Evolutionary conservation across 2,329 filamentous ascomycete genomes (phyloP).

Genomic region (Fusarium scirpi): DNA sequence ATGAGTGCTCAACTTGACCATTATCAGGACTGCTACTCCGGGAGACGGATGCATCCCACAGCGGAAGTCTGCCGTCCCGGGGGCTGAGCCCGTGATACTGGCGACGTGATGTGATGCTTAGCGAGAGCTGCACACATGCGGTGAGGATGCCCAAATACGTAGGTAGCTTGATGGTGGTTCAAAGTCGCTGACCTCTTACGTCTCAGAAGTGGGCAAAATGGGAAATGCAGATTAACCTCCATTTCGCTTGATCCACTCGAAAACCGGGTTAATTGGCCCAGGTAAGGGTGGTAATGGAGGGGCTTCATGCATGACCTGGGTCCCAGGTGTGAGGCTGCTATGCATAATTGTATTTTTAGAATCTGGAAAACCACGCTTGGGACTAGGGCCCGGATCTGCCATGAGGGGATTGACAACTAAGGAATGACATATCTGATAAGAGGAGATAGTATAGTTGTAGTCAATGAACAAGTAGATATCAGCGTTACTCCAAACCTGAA

Average conservation of each 20-base stretch:
- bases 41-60: background rate
- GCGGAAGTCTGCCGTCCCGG: slow-evolving; percentile 6
- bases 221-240: slow-evolving; percentile 42
- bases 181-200: slow-evolving; percentile 29
- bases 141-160: slow-evolving; percentile 26
- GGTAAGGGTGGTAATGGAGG: slow-evolving; percentile 3
- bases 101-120: slow-evolving; percentile 24
- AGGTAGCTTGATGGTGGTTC: slow-evolving; percentile 25
- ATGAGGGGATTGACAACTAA: slow-evolving; percentile 11
- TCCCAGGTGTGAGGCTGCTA: slow-evolving; percentile 37
- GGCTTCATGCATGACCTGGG: slow-evolving; percentile 40
- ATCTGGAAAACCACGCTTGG: slow-evolving; percentile 15
- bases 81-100: slow-evolving; percentile 6
- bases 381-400: slow-evolving; percentile 21
- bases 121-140: slow-evolving; percentile 22
- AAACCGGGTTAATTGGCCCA: slow-evolving; percentile 41
- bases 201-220: slow-evolving; percentile 36
- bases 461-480: background rate
- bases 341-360: slow-evolving; percentile 46
- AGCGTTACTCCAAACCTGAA: background rate
- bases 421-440: slow-evolving; percentile 1
- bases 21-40: background rate
- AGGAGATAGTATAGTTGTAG: background rate
- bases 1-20: background rate
- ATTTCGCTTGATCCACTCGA: slow-evolving; percentile 30